A percentile compares a stretch with the other conserved stretches of the same genome.
Evolutionary conservation across 1,284 basidiomycete species (phyloP).

Genomic region (Neonothopanus nambi): DNA sequence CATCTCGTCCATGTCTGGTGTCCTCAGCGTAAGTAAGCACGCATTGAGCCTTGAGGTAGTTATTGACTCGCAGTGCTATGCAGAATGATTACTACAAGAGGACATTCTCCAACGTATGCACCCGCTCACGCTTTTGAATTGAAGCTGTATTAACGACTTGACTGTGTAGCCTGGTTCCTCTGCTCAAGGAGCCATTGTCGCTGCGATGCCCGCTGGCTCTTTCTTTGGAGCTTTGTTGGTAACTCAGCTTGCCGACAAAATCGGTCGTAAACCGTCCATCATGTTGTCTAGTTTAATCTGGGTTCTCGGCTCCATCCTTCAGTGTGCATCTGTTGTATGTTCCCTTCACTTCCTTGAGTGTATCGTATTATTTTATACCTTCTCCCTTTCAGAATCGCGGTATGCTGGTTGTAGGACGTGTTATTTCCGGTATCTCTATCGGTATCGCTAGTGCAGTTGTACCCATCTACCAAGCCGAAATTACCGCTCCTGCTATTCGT

Average conservation of each 20-base stretch:
- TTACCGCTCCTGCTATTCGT: slow-evolving; percentile 67
- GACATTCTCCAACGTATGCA: slow-evolving; percentile 47
- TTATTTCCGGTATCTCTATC: slow-evolving; percentile 61
- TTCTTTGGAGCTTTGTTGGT: slow-evolving; percentile 63
- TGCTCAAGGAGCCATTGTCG: slow-evolving; percentile 75
- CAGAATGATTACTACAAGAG: slow-evolving; percentile 59
- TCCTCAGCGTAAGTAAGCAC: slow-evolving; percentile 53
- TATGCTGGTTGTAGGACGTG: slow-evolving; percentile 68
- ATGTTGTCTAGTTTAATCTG: slow-evolving; percentile 67
- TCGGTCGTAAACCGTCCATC: slow-evolving; percentile 68
- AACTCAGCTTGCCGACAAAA: slow-evolving; percentile 58
- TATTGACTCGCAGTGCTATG: neutral
- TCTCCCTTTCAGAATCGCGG: slow-evolving; percentile 50
- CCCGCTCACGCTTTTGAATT: neutral
- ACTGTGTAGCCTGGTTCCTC: slow-evolving; percentile 45
- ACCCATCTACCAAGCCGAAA: slow-evolving; percentile 75
- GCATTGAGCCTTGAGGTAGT: neutral
- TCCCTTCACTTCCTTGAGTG: neutral
- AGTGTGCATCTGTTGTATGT: slow-evolving; percentile 60
- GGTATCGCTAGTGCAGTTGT: slow-evolving; percentile 62
- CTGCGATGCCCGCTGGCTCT: slow-evolving; percentile 75
- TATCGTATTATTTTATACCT: neutral
- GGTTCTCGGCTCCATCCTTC: slow-evolving; percentile 71
- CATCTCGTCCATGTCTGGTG: slow-evolving; percentile 82
- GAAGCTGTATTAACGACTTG: neutral